Base-by-base conservation (phyloP, 345 rosid species). In the Populus simonii region DNA sequence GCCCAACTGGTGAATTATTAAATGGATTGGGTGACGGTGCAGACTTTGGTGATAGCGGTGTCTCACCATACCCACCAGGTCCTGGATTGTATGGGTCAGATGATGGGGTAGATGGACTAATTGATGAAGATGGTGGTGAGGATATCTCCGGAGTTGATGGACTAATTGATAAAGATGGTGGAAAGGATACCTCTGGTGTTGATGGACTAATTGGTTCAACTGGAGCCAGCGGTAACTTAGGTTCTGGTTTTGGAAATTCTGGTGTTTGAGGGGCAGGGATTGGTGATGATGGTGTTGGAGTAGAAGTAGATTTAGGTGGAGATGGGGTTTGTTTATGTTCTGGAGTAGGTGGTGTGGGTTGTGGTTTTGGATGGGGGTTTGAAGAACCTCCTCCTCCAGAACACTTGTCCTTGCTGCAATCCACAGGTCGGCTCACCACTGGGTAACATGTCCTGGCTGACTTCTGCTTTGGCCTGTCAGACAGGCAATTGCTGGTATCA, bases 341-440 rank as follows among this genome's bases (percentile, higher is more conserved):
- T 33, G 31, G 71, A 57, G 74, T 57, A 16, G 12, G 85, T 57
- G 74, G 69, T 9, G 69, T 27, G 16, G 67, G 78, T 13, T 73
- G 76, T 31, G 72, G 74, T 1, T 78, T 71, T 1, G 80, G 82
- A 27, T 8, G 72, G 39, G 1, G 71, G 8, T 15, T 27, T 29
- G 35, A 77, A 31, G 33, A 63, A 27, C 20, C 71, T 17, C 78
- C 78, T 0, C 80, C 84, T 10, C 84, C 75, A 23, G 79, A 71
- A n/a, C 91, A 88, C 61, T 78, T 73, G 25, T 86, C 90, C 78
- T 87, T 88, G 82, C 90, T 92, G 67, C 98, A 94, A 77, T 94
- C 97, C 5, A 92, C 89, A 0, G 91, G 92, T 13, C 74, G 78
- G 29, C 81, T 89, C 55, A 88, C 83, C 65, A 90, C 88, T 0